These are phyloP conservation scores for Xerocomus spinulosus DNA, from an alignment of 768 basidiomycete genomes.

Conservation along the genomic window DNA sequence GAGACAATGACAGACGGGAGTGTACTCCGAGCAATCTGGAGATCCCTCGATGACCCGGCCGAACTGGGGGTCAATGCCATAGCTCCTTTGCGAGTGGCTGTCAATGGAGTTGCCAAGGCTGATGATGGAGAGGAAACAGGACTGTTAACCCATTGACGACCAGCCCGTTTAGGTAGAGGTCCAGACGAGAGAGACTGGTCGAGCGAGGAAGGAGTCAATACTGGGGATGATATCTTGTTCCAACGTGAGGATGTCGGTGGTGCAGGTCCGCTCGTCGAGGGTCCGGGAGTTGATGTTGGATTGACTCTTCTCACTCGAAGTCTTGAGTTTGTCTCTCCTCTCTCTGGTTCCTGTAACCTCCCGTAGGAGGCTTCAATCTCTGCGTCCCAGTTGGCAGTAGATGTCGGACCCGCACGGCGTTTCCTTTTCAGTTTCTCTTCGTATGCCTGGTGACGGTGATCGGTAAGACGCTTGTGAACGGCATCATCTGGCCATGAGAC, in stretches of 20 bases:
- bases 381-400: slow-evolving; percentile 24
- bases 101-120: not conserved
- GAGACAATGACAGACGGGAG: slow-evolving; percentile 18
- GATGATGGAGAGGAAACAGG: slow-evolving; percentile 11
- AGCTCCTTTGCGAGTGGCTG: slow-evolving; percentile 6
- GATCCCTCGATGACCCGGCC: slow-evolving; percentile 9
- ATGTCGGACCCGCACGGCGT: slow-evolving; percentile 1
- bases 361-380: slow-evolving; percentile 21
- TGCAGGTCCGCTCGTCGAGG: slow-evolving; percentile 4
- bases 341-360: slow-evolving; percentile 25
- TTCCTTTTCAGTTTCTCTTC: slow-evolving; percentile 38
- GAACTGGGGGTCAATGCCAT: slow-evolving; percentile 8
- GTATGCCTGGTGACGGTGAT: slow-evolving; percentile 41
- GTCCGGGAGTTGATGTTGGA: slow-evolving; percentile 2
- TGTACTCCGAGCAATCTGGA: not conserved
- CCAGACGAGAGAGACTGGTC: slow-evolving; percentile 14
- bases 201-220: slow-evolving; percentile 3
- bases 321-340: slow-evolving; percentile 18
- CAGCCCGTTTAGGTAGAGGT: slow-evolving; percentile 6
- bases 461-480: slow-evolving; percentile 41
- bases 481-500: slow-evolving; percentile 39
- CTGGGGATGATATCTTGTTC: slow-evolving; percentile 13
- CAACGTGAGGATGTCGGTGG: slow-evolving; percentile 2
- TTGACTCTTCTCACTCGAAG: slow-evolving; percentile 18
- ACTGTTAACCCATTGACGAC: slow-evolving; percentile 6